Base-by-base conservation (phyloP, 768 basidiomycete genomes). In the Mycena chlorophos region DNA sequence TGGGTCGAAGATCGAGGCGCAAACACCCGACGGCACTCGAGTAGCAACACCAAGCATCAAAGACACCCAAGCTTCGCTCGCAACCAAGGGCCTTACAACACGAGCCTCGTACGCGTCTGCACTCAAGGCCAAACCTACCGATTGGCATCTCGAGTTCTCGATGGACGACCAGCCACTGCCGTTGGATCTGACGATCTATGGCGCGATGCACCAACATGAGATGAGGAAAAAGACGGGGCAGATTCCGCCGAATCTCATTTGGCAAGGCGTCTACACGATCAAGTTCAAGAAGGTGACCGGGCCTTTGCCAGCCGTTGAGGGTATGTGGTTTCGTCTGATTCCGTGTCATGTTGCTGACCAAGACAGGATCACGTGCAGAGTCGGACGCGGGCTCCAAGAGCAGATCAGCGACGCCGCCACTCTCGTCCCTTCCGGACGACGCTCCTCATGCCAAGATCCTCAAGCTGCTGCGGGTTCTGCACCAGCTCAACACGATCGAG, bases 131-230 rank as follows among this genome's bases (percentile, higher is more conserved):
- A 94, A 93, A 66, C 94, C 96, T 3, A 85, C 83, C 16, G 96
- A 98, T 66, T 99, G 94, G 93, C 95, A 99, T 69, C 84, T 98
- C 49, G 89, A 97, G 71, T 98, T 99, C 72, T 89, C 83, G 8
- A 89, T 98, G 85, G 92, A 92, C 66, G 94, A 94, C 57, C 87
- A 91, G 43, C 72, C 83, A 20, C 74, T 98, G 17, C 88, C 90
- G 0, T 71, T 95, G 55, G 91, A 95, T 68, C 78, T 95, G 52
- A 99, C 97, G 0, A 88, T 99, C 49, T 99, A 97, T 66, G 97
- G 97, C 6, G 96, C 94, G 0, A 89, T 97, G 43, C 94, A 98
- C 68, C 91, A 94, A 64, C 88, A 92, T 64, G 90, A 94, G 68
- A 82, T 83, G 70, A 80, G 89, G 56, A 89, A 91, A 76, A 85